phyloP scores from a whole-genome alignment of 1,284 basidiomycete genomes.

The Trichosporon faecale region DNA sequence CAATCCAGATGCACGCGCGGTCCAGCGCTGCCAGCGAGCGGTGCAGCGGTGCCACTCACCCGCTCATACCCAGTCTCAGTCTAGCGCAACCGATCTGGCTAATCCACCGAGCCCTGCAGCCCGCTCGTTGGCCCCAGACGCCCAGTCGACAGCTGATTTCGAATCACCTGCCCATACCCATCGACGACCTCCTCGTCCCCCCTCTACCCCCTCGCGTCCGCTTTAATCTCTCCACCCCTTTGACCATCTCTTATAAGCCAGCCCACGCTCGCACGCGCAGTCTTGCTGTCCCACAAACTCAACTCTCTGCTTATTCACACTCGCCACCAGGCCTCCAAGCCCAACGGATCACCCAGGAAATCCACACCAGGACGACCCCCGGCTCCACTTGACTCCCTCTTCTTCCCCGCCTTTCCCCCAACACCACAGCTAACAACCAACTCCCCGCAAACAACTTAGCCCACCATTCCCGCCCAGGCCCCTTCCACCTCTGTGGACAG shows the following conservation, averaged over 20 bases:
- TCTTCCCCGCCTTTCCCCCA: background rate
- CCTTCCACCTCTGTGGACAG: background rate
- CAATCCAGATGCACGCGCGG: too few species aligned
- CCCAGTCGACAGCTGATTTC: background rate
- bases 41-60: background rate
- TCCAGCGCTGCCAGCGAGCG: too few species aligned
- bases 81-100: background rate
- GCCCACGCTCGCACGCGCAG: background rate
- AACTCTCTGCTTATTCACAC: background rate
- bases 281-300: background rate
- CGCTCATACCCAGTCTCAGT: background rate
- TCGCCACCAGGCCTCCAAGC: background rate
- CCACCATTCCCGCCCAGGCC: constrained; percentile 1
- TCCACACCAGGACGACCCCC: background rate
- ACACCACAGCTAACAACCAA: background rate
- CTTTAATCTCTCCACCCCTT: constrained; percentile 7
- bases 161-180: constrained; percentile 1
- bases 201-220: background rate
- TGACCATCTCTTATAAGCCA: constrained; percentile 4
- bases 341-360: background rate
- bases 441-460: background rate
- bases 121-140: background rate
- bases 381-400: background rate
- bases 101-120: background rate
- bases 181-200: background rate